Evolutionary conservation across 208 protist species (phyloP), one percentile per base, ranked within the genome.

Genomic region (Wallacemonas sp.): DNA sequence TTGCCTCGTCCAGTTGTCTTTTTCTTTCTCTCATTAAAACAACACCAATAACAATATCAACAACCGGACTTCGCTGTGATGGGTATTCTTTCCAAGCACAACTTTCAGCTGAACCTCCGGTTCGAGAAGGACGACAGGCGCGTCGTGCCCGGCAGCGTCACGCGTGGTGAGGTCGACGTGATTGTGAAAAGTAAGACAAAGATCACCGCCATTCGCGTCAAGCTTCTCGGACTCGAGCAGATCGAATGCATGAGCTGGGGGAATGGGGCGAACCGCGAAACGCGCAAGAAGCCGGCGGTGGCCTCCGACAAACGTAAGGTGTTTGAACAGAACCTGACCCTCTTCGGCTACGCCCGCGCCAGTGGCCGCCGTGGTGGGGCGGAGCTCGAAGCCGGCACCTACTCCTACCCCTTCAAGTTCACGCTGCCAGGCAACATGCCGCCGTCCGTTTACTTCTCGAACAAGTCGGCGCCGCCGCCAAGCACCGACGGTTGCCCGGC

Each of bases 311-410:
- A 39, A 16, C 26, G 1, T 2, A 39, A 39, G 8, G 30, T 58
- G 0, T 76, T 72, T 56, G 33, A 79, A 23, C 64, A 79, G 38
- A 52, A 72, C 76, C 63, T 76, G 64, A 81, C 76, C 21, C 64
- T 78, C 41, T 86, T 82, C 57, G 76, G 75, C 2, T 78, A 72
- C 55, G 74, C 76, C 1, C 68, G 65, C 43, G 70, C 67, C 38
- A 72, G 72, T 61, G 73, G 76, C 11, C 64, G 70, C 52, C 47
- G 54, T 3, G 75, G 72, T 23, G 76, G 76, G 2, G 76, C 75
- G 1, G 65, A 62, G 61, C 70, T 86, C 21, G 49, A 54, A 41
- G 27, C 30, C 0, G 77, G 72, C 23, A 70, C 26, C 49, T 84
- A 80, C 65, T 44, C 57, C 38, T 84, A 77, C 43, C 78, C 72